These are phyloP conservation scores for Hamamelis virginiana DNA, from an alignment of 164 flowering plant species.

Conservation along the genomic window DNA sequence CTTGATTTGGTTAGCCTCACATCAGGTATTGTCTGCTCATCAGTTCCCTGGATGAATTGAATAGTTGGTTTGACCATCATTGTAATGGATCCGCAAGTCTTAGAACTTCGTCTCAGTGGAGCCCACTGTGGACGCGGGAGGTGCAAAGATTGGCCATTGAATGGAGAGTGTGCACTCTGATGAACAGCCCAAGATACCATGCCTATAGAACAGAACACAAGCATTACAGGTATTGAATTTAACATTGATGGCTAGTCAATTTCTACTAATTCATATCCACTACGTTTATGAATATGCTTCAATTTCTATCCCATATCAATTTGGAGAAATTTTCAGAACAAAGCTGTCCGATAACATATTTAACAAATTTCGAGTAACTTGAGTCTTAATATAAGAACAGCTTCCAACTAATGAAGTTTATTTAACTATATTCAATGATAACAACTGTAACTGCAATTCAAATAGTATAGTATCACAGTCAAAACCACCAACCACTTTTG, in stretches of 20 bases:
- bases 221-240: not conserved
- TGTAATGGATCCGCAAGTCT: slow-evolving; percentile 24
- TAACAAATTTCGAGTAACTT: too few relatives aligned
- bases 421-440: too few relatives aligned
- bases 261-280: too few relatives aligned
- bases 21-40: slow-evolving; percentile 86
- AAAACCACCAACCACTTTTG: too few relatives aligned
- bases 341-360: too few relatives aligned
- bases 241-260: not conserved
- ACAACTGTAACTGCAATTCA: too few relatives aligned
- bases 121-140: slow-evolving; percentile 24
- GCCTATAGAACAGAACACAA: slow-evolving; percentile 34
- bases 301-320: too few relatives aligned
- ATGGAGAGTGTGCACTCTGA: slow-evolving; percentile 48
- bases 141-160: slow-evolving; percentile 54
- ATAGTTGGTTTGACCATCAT: slow-evolving; percentile 84
- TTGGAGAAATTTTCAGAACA: too few relatives aligned
- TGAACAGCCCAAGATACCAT: slow-evolving; percentile 30
- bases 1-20: slow-evolving; percentile 85
- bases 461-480: too few relatives aligned
- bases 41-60: slow-evolving; percentile 94
- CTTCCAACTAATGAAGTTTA: too few relatives aligned
- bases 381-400: too few relatives aligned
- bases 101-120: slow-evolving; percentile 18
- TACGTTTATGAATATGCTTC: not conserved